Evolutionary conservation across 2,329 filamentous ascomycete genomes (phyloP).

Genomic region (Domatiomyces globalis): DNA sequence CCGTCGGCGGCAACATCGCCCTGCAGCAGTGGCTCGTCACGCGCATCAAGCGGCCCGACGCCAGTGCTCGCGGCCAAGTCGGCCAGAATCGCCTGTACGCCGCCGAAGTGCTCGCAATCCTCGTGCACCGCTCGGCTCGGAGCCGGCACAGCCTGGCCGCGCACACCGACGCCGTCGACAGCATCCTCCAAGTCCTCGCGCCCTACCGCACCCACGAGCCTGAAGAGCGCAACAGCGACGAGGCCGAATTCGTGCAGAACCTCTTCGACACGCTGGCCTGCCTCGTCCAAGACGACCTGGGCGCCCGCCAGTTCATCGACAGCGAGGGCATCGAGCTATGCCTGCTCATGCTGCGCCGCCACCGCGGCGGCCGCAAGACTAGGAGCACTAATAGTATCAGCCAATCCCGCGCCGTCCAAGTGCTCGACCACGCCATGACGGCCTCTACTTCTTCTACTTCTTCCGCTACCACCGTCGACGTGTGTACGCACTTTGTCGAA

Average conservation of each 20-base stretch:
- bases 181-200: slow-evolving; percentile 67
- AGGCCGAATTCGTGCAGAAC: slow-evolving; percentile 92
- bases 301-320: slow-evolving; percentile 70
- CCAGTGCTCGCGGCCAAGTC: slow-evolving; percentile 34
- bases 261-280: slow-evolving; percentile 77
- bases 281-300: slow-evolving; percentile 57
- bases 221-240: slow-evolving; percentile 59
- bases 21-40: slow-evolving; percentile 65
- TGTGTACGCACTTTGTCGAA: slow-evolving; percentile 66
- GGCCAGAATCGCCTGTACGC: slow-evolving; percentile 92
- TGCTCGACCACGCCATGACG: slow-evolving; percentile 64
- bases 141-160: slow-evolving; percentile 8
- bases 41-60: slow-evolving; percentile 57
- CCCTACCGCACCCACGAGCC: slow-evolving; percentile 78
- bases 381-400: slow-evolving; percentile 60
- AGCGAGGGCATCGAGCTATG: slow-evolving; percentile 86
- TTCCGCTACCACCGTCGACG: slow-evolving; percentile 41
- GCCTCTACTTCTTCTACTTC: slow-evolving; percentile 20
- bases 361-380: too few species aligned
- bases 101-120: slow-evolving; percentile 78
- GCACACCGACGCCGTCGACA: slow-evolving; percentile 57
- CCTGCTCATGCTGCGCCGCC: slow-evolving; percentile 65
- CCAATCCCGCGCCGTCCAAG: slow-evolving; percentile 60
- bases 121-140: slow-evolving; percentile 49
- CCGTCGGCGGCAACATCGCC: slow-evolving; percentile 51